phyloP scores from a whole-genome alignment of 2,329 filamentous ascomycete genomes.

The Huntiella abstrusa region DNA sequence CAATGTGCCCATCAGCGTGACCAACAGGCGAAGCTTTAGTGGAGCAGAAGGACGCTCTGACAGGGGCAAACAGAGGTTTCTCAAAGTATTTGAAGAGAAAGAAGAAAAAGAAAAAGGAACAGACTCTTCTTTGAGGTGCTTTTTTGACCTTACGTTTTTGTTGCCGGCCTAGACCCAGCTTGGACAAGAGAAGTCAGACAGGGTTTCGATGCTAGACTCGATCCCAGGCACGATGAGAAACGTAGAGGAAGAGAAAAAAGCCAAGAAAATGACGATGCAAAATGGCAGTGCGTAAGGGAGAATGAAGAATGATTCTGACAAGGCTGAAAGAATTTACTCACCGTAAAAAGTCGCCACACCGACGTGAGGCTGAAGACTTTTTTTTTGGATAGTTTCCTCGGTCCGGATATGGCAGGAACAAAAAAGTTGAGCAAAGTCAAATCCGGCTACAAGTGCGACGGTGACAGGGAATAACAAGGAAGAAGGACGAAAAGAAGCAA shows the following conservation, averaged over 20 bases:
- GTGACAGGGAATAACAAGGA: background rate
- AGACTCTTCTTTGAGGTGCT: background rate
- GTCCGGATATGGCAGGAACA: too few relatives aligned
- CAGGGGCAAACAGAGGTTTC: too few relatives aligned
- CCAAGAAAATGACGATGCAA: background rate
- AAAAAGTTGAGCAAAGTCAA: background rate
- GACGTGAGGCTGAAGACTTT: too few relatives aligned
- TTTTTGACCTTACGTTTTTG: background rate
- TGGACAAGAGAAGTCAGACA: slow-evolving; percentile 1
- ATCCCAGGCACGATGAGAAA: background rate
- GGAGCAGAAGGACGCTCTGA: too few relatives aligned
- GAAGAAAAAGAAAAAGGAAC: background rate
- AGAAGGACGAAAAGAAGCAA: background rate
- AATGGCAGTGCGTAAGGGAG: background rate
- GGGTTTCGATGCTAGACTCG: background rate
- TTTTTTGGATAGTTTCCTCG: too few relatives aligned
- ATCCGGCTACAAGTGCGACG: background rate
- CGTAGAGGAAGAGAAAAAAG: background rate
- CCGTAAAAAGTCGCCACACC: background rate
- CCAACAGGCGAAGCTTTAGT: too few relatives aligned
- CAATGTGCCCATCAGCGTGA: too few relatives aligned
- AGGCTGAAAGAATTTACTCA: background rate
- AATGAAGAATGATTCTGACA: background rate
- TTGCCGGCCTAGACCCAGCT: background rate
- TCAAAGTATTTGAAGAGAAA: too few relatives aligned